A percentile compares a stretch with the other conserved stretches of the same genome.
Conservation (phyloP, 208 protist genomes). For the Porcisia deanei region DNA sequence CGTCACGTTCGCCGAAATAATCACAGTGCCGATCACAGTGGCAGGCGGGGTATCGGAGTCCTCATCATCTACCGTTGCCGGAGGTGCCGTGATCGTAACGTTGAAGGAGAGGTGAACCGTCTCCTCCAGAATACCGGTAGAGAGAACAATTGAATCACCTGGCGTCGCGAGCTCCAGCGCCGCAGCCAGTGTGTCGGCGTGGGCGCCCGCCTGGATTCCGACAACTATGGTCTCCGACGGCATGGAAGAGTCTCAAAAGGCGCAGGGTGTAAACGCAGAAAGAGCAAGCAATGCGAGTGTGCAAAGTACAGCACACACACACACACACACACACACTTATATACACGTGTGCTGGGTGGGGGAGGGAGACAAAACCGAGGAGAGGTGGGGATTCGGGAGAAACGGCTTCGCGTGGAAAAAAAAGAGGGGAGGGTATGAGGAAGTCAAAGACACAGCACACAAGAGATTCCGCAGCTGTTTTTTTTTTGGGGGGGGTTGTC, state of each 20-base stretch:
- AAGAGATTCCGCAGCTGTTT: neutral
- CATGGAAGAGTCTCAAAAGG: constrained; percentile 4
- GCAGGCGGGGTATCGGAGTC: constrained; percentile 22
- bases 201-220: constrained; percentile 39
- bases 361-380: neutral
- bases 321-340: neutral
- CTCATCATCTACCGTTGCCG: neutral
- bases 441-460: neutral
- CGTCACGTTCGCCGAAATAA: constrained; percentile 51
- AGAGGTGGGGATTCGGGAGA: too few species aligned
- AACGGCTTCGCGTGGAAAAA: neutral
- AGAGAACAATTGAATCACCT: constrained; percentile 62
- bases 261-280: neutral
- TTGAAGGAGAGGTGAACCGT: constrained; percentile 53
- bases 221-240: constrained; percentile 33
- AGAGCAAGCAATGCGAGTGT: neutral
- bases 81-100: constrained; percentile 36
- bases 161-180: constrained; percentile 48
- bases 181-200: constrained; percentile 61
- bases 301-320: neutral
- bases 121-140: constrained; percentile 81
- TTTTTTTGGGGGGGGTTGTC: neutral
- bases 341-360: too few species aligned
- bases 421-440: too few species aligned
- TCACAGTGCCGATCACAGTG: constrained; percentile 50